phyloP scores from a whole-genome alignment of 768 basidiomycete species.

The Lactifluus echinatus region DNA sequence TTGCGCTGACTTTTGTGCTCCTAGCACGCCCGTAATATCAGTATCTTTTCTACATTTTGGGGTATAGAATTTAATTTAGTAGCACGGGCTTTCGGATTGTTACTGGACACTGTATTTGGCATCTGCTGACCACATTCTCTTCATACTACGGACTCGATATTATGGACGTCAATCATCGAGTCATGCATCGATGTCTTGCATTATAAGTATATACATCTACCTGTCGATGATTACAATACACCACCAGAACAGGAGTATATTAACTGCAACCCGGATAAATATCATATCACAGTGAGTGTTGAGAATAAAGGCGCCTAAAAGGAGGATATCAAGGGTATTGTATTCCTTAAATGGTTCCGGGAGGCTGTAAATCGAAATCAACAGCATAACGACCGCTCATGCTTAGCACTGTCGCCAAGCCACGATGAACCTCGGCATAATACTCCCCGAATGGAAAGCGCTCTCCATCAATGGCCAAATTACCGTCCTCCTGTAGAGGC shows the following conservation, averaged over 20 bases:
- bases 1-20: not conserved
- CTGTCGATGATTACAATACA: conserved; percentile 7
- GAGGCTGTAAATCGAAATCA: conserved; percentile 33
- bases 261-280: not conserved
- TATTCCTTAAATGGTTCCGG: not conserved
- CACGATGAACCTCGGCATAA: conserved; percentile 67
- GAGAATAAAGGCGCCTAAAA: not conserved
- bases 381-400: conserved; percentile 52
- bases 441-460: conserved; percentile 63
- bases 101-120: conserved; percentile 16
- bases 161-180: conserved; percentile 3
- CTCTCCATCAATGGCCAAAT: conserved; percentile 74
- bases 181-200: conserved; percentile 17
- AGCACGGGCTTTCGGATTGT: conserved; percentile 6
- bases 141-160: conserved; percentile 9
- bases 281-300: not conserved
- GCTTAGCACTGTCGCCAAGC: conserved; percentile 58
- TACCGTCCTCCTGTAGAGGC: conserved; percentile 45
- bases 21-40: conserved; percentile 26
- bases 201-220: conserved; percentile 6
- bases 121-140: conserved; percentile 16
- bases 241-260: conserved; percentile 1
- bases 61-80: conserved; percentile 14
- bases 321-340: not conserved
- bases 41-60: conserved; percentile 15